These are phyloP conservation scores for Plantago elongata DNA, from an alignment of 257 asterid species.

Conservation along the genomic window DNA sequence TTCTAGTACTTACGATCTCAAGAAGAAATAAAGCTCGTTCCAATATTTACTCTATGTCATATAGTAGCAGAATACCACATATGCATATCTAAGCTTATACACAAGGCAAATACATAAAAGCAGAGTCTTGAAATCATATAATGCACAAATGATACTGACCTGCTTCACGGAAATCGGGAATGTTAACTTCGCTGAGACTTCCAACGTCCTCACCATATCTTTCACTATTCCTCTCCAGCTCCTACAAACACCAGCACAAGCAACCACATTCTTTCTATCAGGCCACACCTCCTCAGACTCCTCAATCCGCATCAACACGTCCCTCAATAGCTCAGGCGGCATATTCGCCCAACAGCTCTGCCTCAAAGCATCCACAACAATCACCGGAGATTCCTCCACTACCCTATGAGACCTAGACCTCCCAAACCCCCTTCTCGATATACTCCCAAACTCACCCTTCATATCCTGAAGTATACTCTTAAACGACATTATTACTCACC, in stretches of 20 bases:
- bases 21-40: background rate
- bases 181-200: constrained; percentile 60
- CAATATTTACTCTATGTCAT: background rate
- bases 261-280: constrained; percentile 65
- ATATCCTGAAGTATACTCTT: constrained; percentile 52
- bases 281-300: constrained; percentile 75
- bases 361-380: constrained; percentile 62
- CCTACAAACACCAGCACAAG: constrained; percentile 96
- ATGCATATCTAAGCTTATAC: constrained; percentile 3
- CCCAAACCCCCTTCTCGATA: constrained; percentile 42
- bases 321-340: constrained; percentile 95
- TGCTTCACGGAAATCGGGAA: constrained; percentile 95
- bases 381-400: constrained; percentile 46
- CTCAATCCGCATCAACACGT: constrained; percentile 74
- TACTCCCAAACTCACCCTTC: constrained; percentile 55
- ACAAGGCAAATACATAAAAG: background rate
- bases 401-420: constrained; percentile 56
- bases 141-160: constrained; percentile 31
- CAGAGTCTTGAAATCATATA: background rate
- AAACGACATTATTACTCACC: constrained; percentile 32
- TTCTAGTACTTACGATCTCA: background rate
- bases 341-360: constrained; percentile 94
- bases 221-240: constrained; percentile 92
- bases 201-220: constrained; percentile 61
- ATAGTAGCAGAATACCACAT: background rate